Conservation (phyloP, 805 yeast species). For the Candida wancherniae region DNA sequence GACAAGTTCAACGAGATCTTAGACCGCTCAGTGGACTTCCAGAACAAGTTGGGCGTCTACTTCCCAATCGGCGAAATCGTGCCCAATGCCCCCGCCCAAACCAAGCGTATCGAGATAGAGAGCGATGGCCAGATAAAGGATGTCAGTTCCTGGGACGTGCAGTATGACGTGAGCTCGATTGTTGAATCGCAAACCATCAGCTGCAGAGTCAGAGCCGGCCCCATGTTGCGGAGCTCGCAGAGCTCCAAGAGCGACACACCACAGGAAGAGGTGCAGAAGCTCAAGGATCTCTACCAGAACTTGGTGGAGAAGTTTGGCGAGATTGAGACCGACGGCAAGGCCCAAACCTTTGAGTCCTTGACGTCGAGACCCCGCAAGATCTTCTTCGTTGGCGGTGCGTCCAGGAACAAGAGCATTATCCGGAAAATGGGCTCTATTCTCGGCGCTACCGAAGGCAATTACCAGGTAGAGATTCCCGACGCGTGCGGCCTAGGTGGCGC, state of each 20-base stretch:
- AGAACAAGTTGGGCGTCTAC: constrained; percentile 63
- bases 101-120: constrained; percentile 46
- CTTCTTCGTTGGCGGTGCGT: constrained; percentile 85
- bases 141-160: constrained; percentile 40
- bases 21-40: constrained; percentile 31
- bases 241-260: constrained; percentile 4
- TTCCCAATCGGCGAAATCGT: constrained; percentile 90
- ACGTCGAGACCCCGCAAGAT: constrained; percentile 60
- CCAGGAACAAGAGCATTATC: constrained; percentile 66
- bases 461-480: constrained; percentile 70
- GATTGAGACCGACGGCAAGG: constrained; percentile 46
- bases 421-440: constrained; percentile 64
- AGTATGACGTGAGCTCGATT: constrained; percentile 67
- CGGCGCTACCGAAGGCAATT: constrained; percentile 63
- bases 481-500: constrained; percentile 95
- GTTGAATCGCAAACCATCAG: constrained; percentile 85
- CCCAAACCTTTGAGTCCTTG: constrained; percentile 40
- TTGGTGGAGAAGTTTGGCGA: constrained; percentile 34
- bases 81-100: constrained; percentile 70
- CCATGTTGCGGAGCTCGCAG: constrained; percentile 49
- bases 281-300: constrained; percentile 21
- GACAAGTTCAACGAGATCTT: constrained; percentile 53
- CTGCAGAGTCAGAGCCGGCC: constrained; percentile 75
- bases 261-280: constrained; percentile 2
- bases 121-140: constrained; percentile 21